phyloP scores from a whole-genome alignment of 2,329 filamentous ascomycete genomes.

The Helotiales sp. region DNA sequence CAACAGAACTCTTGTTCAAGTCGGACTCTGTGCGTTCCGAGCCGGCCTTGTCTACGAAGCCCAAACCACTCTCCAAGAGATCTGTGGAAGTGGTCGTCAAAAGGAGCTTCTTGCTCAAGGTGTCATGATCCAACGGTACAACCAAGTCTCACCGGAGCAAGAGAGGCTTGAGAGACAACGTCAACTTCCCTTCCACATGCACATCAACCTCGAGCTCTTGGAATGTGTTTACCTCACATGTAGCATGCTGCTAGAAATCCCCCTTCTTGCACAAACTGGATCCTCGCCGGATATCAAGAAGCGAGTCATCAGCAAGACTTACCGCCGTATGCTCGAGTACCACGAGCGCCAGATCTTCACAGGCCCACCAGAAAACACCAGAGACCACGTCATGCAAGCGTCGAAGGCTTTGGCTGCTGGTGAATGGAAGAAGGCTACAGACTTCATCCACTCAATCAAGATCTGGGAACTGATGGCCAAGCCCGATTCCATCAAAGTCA shows the following conservation, averaged over 20 bases:
- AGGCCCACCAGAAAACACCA: slow-evolving; percentile 95
- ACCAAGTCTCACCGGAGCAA: slow-evolving; percentile 94
- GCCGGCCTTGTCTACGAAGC: slow-evolving; percentile 96
- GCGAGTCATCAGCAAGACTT: slow-evolving; percentile 98
- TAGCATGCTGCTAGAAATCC: slow-evolving; percentile 98
- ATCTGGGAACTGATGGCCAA: slow-evolving; percentile 99
- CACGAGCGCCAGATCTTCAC: slow-evolving; percentile 99
- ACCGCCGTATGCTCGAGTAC: slow-evolving; percentile 98
- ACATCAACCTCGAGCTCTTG: slow-evolving; percentile 97
- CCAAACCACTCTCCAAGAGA: slow-evolving; percentile 96
- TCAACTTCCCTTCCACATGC: slow-evolving; percentile 99
- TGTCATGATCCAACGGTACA: slow-evolving; percentile 97
- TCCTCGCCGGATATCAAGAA: slow-evolving; percentile 97
- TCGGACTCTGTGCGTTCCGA: slow-evolving; percentile 97
- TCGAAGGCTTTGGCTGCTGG: slow-evolving; percentile 95
- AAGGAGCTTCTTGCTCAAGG: slow-evolving; percentile 98
- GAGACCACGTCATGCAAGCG: slow-evolving; percentile 98
- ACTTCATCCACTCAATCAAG: slow-evolving; percentile 97
- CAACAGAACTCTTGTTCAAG: slow-evolving; percentile 96
- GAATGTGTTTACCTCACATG: slow-evolving; percentile 99
- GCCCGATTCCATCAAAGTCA: slow-evolving; percentile 88
- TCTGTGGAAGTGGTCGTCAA: slow-evolving; percentile 94
- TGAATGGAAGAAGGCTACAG: slow-evolving; percentile 96
- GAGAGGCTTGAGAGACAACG: slow-evolving; percentile 96
- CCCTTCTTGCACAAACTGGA: slow-evolving; percentile 92